These are phyloP conservation scores for Verbascum thapsus DNA, from an alignment of 257 asterid species.

Conservation along the genomic window DNA sequence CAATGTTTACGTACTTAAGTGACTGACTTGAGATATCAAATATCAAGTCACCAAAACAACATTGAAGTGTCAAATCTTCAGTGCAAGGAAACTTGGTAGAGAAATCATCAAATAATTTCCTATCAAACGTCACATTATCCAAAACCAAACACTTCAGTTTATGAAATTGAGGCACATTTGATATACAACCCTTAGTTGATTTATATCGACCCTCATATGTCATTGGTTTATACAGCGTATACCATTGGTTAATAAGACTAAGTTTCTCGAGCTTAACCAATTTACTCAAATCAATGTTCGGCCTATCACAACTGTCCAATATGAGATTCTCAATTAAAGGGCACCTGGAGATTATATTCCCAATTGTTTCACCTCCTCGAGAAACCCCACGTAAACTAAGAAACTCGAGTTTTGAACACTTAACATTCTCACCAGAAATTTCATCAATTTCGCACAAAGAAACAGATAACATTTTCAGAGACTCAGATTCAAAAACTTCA, in stretches of 20 bases:
- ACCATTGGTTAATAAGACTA: background rate
- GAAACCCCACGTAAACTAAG: background rate
- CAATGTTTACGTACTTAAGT: conserved; percentile 8
- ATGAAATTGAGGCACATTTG: background rate
- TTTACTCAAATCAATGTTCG: background rate
- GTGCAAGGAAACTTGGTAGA: conserved; percentile 6
- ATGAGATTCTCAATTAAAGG: conserved; percentile 26
- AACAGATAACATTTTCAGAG: background rate
- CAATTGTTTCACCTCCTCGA: background rate
- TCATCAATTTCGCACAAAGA: background rate
- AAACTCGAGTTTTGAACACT: background rate
- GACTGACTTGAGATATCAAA: conserved; percentile 4
- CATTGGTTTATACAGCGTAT: too few relatives aligned
- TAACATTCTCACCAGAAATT: background rate
- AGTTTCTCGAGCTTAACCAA: background rate
- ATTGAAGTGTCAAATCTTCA: background rate
- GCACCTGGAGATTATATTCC: conserved; percentile 13
- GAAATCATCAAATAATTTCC: conserved; percentile 9
- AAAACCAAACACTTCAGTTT: conserved; percentile 3
- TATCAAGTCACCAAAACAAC: background rate
- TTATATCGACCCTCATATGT: too few relatives aligned
- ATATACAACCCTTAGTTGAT: background rate
- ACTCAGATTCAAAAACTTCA: background rate
- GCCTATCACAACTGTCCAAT: background rate
- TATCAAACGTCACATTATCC: background rate